Percentiles rank a stretch among this genome's conserved stretches.
Conservation (phyloP, 2,329 filamentous ascomycete genomes). For the Dryadomyces quercivorus region DNA sequence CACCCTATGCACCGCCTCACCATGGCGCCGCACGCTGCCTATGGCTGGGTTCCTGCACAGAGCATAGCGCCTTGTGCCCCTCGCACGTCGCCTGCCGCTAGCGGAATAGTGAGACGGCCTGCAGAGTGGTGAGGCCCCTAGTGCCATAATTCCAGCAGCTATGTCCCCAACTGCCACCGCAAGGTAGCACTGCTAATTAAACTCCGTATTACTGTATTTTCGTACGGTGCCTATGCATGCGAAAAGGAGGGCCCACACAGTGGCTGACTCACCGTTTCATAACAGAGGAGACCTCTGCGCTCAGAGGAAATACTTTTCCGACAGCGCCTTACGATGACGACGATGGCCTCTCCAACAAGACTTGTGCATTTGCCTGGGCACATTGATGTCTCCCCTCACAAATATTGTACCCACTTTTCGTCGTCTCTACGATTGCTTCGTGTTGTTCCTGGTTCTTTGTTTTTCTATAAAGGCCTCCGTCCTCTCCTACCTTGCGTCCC, state of each 20-base stretch:
- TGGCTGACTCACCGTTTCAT: not conserved
- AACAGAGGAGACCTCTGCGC: not conserved
- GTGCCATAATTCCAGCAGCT: not conserved
- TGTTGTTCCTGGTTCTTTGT: not conserved
- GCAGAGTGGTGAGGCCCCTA: not conserved
- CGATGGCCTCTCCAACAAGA: not conserved
- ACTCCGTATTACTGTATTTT: not conserved
- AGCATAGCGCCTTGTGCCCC: not conserved
- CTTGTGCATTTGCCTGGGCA: not conserved
- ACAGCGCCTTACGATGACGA: slow-evolving; percentile 1
- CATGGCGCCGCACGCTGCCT: not conserved
- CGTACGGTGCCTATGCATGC: not conserved
- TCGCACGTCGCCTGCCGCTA: slow-evolving; percentile 1
- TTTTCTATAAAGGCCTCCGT: not conserved
- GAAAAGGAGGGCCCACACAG: not conserved
- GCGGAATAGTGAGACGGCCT: slow-evolving; percentile 2
- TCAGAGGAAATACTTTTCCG: not conserved
- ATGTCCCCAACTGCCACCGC: not conserved
- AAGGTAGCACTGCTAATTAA: not conserved
- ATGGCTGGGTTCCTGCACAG: not conserved
- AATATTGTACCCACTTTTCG: not conserved
- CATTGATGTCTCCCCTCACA: not conserved
- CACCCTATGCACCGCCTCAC: not conserved
- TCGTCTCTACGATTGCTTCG: not conserved
- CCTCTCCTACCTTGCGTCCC: not conserved